Conservation (phyloP, 1,139 yeast genomes). For the Hemisphaericaspora subhashii region DNA sequence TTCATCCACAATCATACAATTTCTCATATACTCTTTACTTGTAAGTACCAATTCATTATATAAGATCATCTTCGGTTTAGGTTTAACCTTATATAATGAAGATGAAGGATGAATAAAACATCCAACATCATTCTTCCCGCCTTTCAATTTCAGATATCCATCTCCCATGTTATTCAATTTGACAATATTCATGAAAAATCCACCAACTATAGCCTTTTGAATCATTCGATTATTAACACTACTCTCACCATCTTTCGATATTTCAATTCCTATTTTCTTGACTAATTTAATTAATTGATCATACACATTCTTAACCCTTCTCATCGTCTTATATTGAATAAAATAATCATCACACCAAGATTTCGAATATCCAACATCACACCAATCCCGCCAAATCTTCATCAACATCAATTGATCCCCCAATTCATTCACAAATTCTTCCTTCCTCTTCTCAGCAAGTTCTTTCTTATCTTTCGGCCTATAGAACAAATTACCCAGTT, state of each 20-base stretch:
- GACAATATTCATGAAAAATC: slow-evolving; percentile 82
- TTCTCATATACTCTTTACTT: slow-evolving; percentile 85
- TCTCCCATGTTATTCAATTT: slow-evolving; percentile 72
- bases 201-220: slow-evolving; percentile 71
- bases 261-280: slow-evolving; percentile 52
- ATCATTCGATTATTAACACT: slow-evolving; percentile 30
- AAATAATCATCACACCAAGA: slow-evolving; percentile 90
- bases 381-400: slow-evolving; percentile 78
- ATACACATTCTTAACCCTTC: slow-evolving; percentile 69
- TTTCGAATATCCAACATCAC: slow-evolving; percentile 57
- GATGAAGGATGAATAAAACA: slow-evolving; percentile 87
- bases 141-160: slow-evolving; percentile 60
- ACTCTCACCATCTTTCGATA: slow-evolving; percentile 18
- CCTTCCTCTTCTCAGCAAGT: slow-evolving; percentile 64
- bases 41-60: slow-evolving; percentile 88
- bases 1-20: slow-evolving; percentile 70
- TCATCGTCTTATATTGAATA: slow-evolving; percentile 71
- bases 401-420: slow-evolving; percentile 80
- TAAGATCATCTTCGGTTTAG: slow-evolving; percentile 68
- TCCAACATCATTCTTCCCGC: slow-evolving; percentile 49
- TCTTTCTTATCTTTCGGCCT: slow-evolving; percentile 71
- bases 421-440: slow-evolving; percentile 47
- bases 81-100: slow-evolving; percentile 56
- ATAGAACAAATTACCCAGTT: slow-evolving; percentile 68
- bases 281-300: slow-evolving; percentile 69